Evolutionary conservation across 345 rosid species (phyloP).

Genomic region (Eucalyptus curtisii): DNA sequence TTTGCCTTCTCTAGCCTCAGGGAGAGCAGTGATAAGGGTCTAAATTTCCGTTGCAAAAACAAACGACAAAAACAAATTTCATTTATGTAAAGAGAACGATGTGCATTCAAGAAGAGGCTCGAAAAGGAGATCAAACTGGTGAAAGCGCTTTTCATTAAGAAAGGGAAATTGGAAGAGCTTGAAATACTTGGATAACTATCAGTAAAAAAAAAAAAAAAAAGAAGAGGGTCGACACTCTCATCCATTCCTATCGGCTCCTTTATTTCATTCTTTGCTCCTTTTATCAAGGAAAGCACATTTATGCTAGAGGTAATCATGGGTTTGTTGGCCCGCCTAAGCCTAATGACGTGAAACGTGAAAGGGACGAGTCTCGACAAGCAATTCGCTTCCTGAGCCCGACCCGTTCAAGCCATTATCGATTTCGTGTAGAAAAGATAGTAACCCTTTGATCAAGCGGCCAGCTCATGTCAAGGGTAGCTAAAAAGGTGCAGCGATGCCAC

Average conservation of each 20-base stretch:
- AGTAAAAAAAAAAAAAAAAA: neutral
- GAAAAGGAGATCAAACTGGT: neutral
- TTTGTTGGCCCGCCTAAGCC: neutral
- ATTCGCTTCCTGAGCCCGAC: neutral
- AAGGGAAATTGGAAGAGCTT: neutral
- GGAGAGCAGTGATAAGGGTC: neutral
- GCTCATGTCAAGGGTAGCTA: neutral
- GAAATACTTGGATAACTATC: neutral
- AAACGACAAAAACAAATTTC: too few relatives aligned
- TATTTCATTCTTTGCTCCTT: neutral
- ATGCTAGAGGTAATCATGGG: neutral
- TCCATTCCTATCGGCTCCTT: neutral
- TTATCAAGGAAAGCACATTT: neutral
- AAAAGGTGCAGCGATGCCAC: neutral
- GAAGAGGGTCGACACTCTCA: neutral
- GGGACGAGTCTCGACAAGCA: neutral
- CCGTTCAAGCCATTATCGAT: neutral
- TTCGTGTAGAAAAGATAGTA: neutral
- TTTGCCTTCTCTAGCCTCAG: neutral
- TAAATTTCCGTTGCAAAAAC: neutral
- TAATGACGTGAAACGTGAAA: neutral
- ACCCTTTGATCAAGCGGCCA: neutral
- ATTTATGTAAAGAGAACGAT: too few relatives aligned
- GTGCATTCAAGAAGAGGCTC: too few relatives aligned
- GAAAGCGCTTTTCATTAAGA: neutral